Percentiles rank a stretch among this genome's conserved stretches.
These are phyloP conservation scores for Macroventuria anomochaeta DNA, from an alignment of 2,329 filamentous ascomycete species.

Conservation along the genomic window DNA sequence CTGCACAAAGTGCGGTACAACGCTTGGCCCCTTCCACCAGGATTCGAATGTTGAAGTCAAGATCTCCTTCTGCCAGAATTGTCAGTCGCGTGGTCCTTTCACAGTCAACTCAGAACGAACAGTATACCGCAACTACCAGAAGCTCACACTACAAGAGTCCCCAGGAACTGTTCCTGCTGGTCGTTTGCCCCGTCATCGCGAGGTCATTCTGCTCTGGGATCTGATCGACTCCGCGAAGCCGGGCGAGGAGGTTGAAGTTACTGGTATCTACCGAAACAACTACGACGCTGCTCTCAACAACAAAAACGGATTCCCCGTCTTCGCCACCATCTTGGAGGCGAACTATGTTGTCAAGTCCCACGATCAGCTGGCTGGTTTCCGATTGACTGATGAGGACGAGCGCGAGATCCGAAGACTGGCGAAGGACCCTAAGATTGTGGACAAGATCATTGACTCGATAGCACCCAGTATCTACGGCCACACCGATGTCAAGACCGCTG, in stretches of 20 bases:
- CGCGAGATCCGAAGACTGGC: slow-evolving; percentile 86
- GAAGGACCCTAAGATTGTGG: slow-evolving; percentile 87
- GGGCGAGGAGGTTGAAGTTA: slow-evolving; percentile 96
- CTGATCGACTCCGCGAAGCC: slow-evolving; percentile 96
- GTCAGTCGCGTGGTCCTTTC: slow-evolving; percentile 93
- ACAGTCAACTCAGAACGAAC: slow-evolving; percentile 97
- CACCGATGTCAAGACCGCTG: slow-evolving; percentile 94
- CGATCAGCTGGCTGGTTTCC: slow-evolving; percentile 95
- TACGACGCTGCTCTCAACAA: slow-evolving; percentile 98
- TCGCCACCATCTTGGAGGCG: slow-evolving; percentile 95
- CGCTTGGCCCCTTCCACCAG: slow-evolving; percentile 94
- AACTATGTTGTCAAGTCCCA: slow-evolving; percentile 98
- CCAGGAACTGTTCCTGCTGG: slow-evolving; percentile 96
- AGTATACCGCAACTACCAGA: slow-evolving; percentile 98
- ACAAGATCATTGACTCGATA: slow-evolving; percentile 91
- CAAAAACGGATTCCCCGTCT: slow-evolving; percentile 97
- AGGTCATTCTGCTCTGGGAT: slow-evolving; percentile 96
- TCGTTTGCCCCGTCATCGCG: slow-evolving; percentile 87
- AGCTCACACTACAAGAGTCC: slow-evolving; percentile 94
- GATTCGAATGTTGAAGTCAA: slow-evolving; percentile 97
- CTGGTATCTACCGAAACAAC: slow-evolving; percentile 96
- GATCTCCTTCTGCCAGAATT: slow-evolving; percentile 94
- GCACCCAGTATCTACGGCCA: slow-evolving; percentile 98
- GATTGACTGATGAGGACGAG: slow-evolving; percentile 93
- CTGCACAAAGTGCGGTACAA: slow-evolving; percentile 90